Evolutionary conservation across 345 rosid genomes (phyloP), one percentile per base, ranked within the genome.

Genomic region (Brassica napus): DNA sequence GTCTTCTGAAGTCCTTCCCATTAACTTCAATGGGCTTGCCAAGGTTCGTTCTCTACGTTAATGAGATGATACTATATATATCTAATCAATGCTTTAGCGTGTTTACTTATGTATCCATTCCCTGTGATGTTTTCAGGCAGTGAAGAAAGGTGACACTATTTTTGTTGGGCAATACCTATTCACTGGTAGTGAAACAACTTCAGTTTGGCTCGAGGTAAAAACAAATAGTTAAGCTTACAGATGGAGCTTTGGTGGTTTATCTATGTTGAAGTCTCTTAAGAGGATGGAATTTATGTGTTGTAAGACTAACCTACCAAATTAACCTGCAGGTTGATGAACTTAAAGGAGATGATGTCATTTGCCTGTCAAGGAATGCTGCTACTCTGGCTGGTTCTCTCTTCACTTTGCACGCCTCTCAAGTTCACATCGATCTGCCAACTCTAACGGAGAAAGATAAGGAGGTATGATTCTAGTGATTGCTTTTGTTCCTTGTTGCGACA

Each of bases 121-220:
- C 60, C 15, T 70, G 42, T 84, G 78, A 67, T 72, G 81, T 84
- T 85, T 81, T 71, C 89, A 93, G 98, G 89, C 93, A 30, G 98
- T 95, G 79, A 95, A 93, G 78, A 84, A 82, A 16, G 98, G 99
- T 68, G 99, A 95, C 83, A 95, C 99, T 76, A 91, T 93, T 82
- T 95, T 93, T 77, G 69, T 90, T 65, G 99, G 99, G 57, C 99
- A 93, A 32, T 91, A 95, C 88, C 83, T 93, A 32, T 95, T 95
- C 86, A 91, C 99, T 52, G 98, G 99, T 63, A 93, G 97, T 84
- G 99, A 95, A 86, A 91, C 98, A 66, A 93, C 98, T 74, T 93
- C 99, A 63, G 99, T 91, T 0, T 95, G 97, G 98, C 90, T 91
- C 69, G 99, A 95, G 99, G 98, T 93, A 81, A 73, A 31, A 42